These are phyloP conservation scores for Elongisporangium anandrum DNA, from an alignment of 352 stramenopile genomes.

Conservation along the genomic window DNA sequence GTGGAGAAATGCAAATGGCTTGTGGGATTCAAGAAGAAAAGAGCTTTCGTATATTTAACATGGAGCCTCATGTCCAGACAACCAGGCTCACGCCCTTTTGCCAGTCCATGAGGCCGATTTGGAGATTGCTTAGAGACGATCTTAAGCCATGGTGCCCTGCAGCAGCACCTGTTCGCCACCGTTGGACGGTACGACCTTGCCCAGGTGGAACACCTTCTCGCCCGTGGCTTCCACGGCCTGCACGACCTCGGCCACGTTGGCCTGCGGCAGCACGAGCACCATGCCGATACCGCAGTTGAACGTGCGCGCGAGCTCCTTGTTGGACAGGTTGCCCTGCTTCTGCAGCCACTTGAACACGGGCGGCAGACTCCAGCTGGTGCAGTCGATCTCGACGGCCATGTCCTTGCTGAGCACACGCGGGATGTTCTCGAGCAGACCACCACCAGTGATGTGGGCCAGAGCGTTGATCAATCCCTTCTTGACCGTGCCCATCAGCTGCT, in stretches of 20 bases:
- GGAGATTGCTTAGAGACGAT: constrained; percentile 5
- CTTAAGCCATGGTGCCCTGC: constrained; percentile 61
- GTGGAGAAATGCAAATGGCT: too few relatives aligned
- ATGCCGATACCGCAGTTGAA: constrained; percentile 99
- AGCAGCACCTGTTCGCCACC: constrained; percentile 86
- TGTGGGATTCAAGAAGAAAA: not conserved
- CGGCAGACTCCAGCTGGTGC: constrained; percentile 86
- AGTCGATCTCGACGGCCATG: constrained; percentile 92
- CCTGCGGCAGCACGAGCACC: constrained; percentile 93
- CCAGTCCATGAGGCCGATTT: not conserved
- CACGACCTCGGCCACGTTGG: constrained; percentile 88
- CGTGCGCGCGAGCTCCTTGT: constrained; percentile 95
- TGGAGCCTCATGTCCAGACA: not conserved
- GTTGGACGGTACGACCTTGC: constrained; percentile 58
- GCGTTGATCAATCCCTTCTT: constrained; percentile 86
- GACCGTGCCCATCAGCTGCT: constrained; percentile 78
- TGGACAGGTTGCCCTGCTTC: constrained; percentile 87
- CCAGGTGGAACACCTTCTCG: constrained; percentile 90
- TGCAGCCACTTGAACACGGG: constrained; percentile 98
- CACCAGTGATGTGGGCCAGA: constrained; percentile 98
- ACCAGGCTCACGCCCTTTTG: not conserved
- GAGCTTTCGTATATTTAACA: not conserved
- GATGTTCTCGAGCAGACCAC: constrained; percentile 98
- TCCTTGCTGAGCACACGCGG: constrained; percentile 93
- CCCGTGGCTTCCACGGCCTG: constrained; percentile 73